phyloP scores from a whole-genome alignment of 2,329 filamentous ascomycete genomes.

The Colletotrichum spaethianum region DNA sequence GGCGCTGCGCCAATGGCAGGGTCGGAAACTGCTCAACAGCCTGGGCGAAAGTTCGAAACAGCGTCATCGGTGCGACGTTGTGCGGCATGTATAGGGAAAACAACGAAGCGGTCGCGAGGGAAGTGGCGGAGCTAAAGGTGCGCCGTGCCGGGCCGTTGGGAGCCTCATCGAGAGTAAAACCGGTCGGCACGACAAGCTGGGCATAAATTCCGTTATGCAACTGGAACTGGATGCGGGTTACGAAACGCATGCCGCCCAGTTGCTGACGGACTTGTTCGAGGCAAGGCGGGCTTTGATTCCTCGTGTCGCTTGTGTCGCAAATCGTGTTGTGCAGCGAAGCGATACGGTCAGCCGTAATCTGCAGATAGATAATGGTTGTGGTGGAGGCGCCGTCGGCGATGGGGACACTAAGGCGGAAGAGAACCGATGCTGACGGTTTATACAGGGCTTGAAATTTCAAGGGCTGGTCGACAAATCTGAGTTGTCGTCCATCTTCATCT shows the following conservation, averaged over 20 bases:
- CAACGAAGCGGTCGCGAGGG: constrained; percentile 4
- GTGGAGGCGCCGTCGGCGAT: background rate
- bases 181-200: constrained; percentile 10
- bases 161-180: background rate
- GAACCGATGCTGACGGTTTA: constrained; percentile 1
- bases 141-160: background rate
- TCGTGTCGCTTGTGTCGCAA: background rate
- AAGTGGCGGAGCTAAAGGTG: background rate
- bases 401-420: constrained; percentile 1
- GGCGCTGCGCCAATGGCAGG: too few relatives aligned
- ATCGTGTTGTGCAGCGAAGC: constrained; percentile 10
- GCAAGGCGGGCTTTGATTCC: background rate
- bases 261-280: background rate
- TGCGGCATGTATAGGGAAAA: constrained; percentile 14
- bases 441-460: constrained; percentile 4
- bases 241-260: background rate
- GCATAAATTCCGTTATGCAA: constrained; percentile 1
- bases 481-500: constrained; percentile 16
- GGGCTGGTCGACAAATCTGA: constrained; percentile 12
- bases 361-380: constrained; percentile 1
- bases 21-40: too few relatives aligned
- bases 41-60: background rate
- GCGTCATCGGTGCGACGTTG: background rate
- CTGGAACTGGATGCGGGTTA: constrained; percentile 14
- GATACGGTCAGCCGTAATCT: constrained; percentile 10